These are phyloP conservation scores for Diaporthe helianthi DNA, from an alignment of 2,329 filamentous ascomycete genomes.

Conservation along the genomic window DNA sequence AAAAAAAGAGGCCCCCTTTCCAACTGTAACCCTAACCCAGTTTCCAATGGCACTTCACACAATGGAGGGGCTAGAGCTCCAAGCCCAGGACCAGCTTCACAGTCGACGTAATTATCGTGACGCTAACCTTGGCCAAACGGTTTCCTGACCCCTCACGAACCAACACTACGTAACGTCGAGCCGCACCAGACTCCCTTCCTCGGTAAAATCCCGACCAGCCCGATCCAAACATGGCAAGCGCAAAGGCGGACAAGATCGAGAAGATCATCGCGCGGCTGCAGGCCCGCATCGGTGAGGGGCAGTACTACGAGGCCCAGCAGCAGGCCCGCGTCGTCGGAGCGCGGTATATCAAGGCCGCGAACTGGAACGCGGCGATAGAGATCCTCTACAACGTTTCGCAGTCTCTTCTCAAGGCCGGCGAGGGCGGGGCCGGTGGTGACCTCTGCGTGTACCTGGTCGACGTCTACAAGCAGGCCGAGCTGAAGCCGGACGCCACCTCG, in stretches of 20 bases:
- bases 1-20: no score
- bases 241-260: slow-evolving; percentile 56
- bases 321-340: slow-evolving; percentile 95
- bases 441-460: slow-evolving; percentile 87
- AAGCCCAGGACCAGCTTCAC: slow-evolving; percentile 13
- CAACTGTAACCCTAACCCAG: slow-evolving; percentile 3
- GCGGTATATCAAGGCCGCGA: slow-evolving; percentile 87
- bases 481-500: slow-evolving; percentile 75
- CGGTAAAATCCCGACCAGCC: background rate
- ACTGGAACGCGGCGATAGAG: slow-evolving; percentile 86
- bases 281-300: slow-evolving; percentile 70
- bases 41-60: no score
- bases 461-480: slow-evolving; percentile 86
- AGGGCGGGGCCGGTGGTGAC: slow-evolving; percentile 92
- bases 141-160: background rate
- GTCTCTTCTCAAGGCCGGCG: slow-evolving; percentile 87
- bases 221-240: slow-evolving; percentile 31
- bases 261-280: slow-evolving; percentile 73
- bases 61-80: slow-evolving; percentile 11
- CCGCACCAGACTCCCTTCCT: background rate
- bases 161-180: background rate
- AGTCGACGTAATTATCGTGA: background rate
- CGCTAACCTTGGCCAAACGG: background rate
- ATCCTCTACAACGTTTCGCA: slow-evolving; percentile 85
- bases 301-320: slow-evolving; percentile 98